Base-by-base conservation (phyloP, 164 flowering plant species). In the Annona squamosa region DNA sequence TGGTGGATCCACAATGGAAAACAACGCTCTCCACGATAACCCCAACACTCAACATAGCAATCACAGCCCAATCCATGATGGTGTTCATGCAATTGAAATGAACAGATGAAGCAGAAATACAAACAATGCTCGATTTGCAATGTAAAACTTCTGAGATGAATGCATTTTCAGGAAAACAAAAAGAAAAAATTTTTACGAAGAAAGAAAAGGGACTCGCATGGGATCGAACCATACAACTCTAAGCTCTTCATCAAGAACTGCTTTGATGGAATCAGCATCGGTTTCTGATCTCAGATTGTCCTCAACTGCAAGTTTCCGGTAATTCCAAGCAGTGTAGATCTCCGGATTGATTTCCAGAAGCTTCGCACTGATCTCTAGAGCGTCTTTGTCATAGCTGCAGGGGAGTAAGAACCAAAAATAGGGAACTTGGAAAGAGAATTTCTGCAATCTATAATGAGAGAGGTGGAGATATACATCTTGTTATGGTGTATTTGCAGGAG, bases 241-340 rank as follows among this genome's bases (percentile, higher is more conserved):
- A 26, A 94, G 90, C 77, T 91, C 97, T 72, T 86, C 89, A 66
- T 86, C 81, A 52, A 95, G 76, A 75, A 95, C 75, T 0, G 88
- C 71, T 71, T 80, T 86, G 77, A 87, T 73, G 2, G 86, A 74
- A 44, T 79, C 88, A 0, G 83, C 78, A 81, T 84, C 75, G 9
- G 85, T 76, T 42, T 79, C 79, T 1, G 81, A 73, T 3, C 74
- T 76, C 63, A 92, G 78, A 70, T 73, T 59, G 75, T 79, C 78
- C 52, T 91, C 80, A 4, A 89, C 86, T 7, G 93, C 98, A 16
- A 91, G 88, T 77, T 91, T 95, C 68, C 97, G 76, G 70, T 87
- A 95, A 77, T 93, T 93, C 99, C 99, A 93, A 63, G 86, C 97
- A 2, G 98, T 91, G 83, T 88, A 88, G 1, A 72, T 68, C 72